phyloP scores from a whole-genome alignment of 768 basidiomycete species.

The Cyclocybe aegerita region DNA sequence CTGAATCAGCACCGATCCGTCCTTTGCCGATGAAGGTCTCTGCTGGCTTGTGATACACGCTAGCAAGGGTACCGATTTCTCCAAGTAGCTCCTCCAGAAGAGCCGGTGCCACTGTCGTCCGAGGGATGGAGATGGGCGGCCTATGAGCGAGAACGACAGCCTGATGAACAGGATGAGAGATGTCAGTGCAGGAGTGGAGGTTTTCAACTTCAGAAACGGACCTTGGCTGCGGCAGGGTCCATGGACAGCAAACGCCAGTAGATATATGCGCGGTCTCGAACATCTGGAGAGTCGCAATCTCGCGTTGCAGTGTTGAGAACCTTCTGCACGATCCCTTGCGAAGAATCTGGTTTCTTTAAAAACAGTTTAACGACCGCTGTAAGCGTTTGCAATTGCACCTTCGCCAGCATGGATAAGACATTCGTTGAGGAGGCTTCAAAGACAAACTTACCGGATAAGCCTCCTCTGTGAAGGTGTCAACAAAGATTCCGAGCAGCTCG shows the following conservation, averaged over 20 bases:
- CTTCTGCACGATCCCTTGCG: slow-evolving; percentile 90
- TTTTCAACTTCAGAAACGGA: slow-evolving; percentile 26
- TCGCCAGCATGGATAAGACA: background rate
- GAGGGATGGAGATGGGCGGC: slow-evolving; percentile 91
- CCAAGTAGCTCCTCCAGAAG: slow-evolving; percentile 89
- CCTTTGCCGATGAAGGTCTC: slow-evolving; percentile 96
- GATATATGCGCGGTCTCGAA: slow-evolving; percentile 95
- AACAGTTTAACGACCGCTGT: slow-evolving; percentile 98
- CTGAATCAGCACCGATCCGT: slow-evolving; percentile 78
- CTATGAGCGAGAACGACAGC: slow-evolving; percentile 87
- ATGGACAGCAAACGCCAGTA: slow-evolving; percentile 96
- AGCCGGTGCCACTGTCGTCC: slow-evolving; percentile 85
- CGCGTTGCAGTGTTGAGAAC: slow-evolving; percentile 94
- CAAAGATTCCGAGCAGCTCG: slow-evolving; percentile 86
- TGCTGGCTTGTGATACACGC: slow-evolving; percentile 96
- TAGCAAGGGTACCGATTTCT: slow-evolving; percentile 87
- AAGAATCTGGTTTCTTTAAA: slow-evolving; percentile 90
- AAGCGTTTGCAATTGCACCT: slow-evolving; percentile 79
- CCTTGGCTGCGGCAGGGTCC: slow-evolving; percentile 95
- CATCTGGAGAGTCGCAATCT: slow-evolving; percentile 95
- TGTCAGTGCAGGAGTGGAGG: background rate
- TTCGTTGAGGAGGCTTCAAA: background rate
- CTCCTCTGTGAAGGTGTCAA: slow-evolving; percentile 93
- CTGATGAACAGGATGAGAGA: slow-evolving; percentile 22
- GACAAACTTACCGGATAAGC: slow-evolving; percentile 69